These are phyloP conservation scores for Pythium apleroticum DNA, from an alignment of 352 stramenopile species.

Conservation along the genomic window DNA sequence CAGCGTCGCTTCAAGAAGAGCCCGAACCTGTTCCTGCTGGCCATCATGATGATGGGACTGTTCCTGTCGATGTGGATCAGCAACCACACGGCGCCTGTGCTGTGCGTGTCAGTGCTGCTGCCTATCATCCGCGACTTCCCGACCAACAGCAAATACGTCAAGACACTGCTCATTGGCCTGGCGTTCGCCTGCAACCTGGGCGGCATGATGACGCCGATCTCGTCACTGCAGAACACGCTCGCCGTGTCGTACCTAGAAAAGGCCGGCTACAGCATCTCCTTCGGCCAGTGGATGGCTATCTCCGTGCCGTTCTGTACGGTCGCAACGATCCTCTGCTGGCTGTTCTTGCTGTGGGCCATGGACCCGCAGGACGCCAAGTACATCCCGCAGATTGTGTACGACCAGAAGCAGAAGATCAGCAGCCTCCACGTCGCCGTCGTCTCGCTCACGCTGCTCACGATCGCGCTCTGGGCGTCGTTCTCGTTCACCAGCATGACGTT, in stretches of 20 bases:
- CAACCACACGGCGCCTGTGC: conserved; percentile 91
- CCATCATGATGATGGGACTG: conserved; percentile 93
- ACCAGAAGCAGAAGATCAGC: conserved; percentile 89
- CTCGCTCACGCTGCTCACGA: conserved; percentile 87
- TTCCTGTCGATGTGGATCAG: conserved; percentile 94
- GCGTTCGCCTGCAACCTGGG: conserved; percentile 93
- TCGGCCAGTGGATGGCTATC: conserved; percentile 90
- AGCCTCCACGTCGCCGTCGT: conserved; percentile 89
- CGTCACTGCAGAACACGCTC: conserved; percentile 88
- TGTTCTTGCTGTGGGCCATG: conserved; percentile 86
- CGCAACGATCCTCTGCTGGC: conserved; percentile 88
- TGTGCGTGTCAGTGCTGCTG: conserved; percentile 90
- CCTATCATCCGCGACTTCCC: conserved; percentile 90
- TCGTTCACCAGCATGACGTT: conserved; percentile 85
- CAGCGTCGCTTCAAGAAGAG: conserved; percentile 89
- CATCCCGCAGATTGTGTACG: conserved; percentile 92
- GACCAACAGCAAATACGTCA: conserved; percentile 83
- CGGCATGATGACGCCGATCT: conserved; percentile 94
- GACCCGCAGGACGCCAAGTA: conserved; percentile 85
- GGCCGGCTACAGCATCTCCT: conserved; percentile 84
- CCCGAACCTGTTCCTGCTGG: conserved; percentile 88
- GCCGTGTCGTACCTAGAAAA: conserved; percentile 87
- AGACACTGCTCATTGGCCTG: conserved; percentile 90
- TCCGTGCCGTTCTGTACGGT: conserved; percentile 88
- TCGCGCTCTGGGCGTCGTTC: conserved; percentile 90